Conservation (phyloP, 257 asterid genomes). For the Solanum gandarillasii region DNA sequence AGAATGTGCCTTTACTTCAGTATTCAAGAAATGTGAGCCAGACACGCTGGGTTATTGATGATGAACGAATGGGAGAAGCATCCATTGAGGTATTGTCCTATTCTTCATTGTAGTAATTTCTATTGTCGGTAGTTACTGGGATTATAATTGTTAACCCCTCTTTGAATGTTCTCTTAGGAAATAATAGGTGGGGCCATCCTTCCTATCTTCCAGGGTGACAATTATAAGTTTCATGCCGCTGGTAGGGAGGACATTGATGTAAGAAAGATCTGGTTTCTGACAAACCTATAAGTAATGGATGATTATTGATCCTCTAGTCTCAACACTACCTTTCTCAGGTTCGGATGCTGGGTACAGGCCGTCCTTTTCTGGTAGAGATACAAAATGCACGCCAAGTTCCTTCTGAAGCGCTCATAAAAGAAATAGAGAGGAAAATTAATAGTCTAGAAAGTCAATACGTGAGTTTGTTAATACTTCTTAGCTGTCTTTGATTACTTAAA, state of each 20-base stretch:
- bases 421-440: conserved; percentile 65
- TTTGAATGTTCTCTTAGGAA: conserved; percentile 46
- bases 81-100: conserved; percentile 64
- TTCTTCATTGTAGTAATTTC: not conserved
- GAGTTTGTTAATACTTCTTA: conserved; percentile 10
- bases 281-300: not conserved
- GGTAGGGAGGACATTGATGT: conserved; percentile 99
- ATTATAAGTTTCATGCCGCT: conserved; percentile 92
- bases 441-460: conserved; percentile 55
- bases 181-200: conserved; percentile 71
- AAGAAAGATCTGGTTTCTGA: conserved; percentile 12
- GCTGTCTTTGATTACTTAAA: not conserved
- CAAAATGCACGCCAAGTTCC: conserved; percentile 73
- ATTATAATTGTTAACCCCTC: not conserved
- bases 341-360: conserved; percentile 92
- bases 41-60: conserved; percentile 90
- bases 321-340: conserved; percentile 36
- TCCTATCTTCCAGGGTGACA: conserved; percentile 74
- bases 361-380: conserved; percentile 89
- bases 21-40: conserved; percentile 93
- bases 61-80: conserved; percentile 97
- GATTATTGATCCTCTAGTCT: not conserved
- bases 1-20: conserved; percentile 27
- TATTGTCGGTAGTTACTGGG: conserved; percentile 4
- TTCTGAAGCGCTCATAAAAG: conserved; percentile 52